Evolutionary conservation across 108 stramenopile genomes (phyloP), one percentile per base, ranked within the genome.

Genomic region (Poteriospumella lacustris): DNA sequence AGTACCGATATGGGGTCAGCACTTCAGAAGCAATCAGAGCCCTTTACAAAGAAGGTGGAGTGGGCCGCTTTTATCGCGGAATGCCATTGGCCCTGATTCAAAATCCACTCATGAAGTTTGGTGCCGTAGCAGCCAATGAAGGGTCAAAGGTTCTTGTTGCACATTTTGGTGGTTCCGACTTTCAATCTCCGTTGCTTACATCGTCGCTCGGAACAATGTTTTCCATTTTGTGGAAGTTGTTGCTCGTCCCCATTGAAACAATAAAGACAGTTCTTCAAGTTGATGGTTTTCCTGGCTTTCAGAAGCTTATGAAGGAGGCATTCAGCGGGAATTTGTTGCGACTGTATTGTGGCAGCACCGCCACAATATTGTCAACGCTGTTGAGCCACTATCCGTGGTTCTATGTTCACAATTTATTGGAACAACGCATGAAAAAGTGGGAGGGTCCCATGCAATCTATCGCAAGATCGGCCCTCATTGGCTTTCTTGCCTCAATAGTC

Each of bases 381-480:
- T 79, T 81, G n/a, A 75, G 78, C 3, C 85, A 85, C 73, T 85
- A 84, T 38, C 85, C 85, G 0, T 85, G 81, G 81, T 84, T 40
- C 42, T 58, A 58, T 15, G 81, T 76, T 9, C 83, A 84, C 81
- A 85, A 85, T 26, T 82, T 76, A 12, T 56, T 85, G 39, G 78
- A 78, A 2, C 69, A 82, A 34, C 34, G 31, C 43, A 42, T 85
- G 34, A 44, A 73, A 1, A 36, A 78, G 19, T 44, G 72, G 36
- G 67, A 43, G 5, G 58, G 39, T n/a, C 67, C 70, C 24, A 77
- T 81, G 29, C 77, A 77, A 59, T 77, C 31, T 26, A 43, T 68
- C 33, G 0, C 33, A 12, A 44, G 77, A 0, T 0, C 24, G 29
- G 43, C 26, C 3, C 12, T 19, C 19, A 2, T n/a, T 81, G 85